These are phyloP conservation scores for Lineolata rhizophorae DNA, from an alignment of 495 filamentous ascomycete genomes.

Conservation along the genomic window DNA sequence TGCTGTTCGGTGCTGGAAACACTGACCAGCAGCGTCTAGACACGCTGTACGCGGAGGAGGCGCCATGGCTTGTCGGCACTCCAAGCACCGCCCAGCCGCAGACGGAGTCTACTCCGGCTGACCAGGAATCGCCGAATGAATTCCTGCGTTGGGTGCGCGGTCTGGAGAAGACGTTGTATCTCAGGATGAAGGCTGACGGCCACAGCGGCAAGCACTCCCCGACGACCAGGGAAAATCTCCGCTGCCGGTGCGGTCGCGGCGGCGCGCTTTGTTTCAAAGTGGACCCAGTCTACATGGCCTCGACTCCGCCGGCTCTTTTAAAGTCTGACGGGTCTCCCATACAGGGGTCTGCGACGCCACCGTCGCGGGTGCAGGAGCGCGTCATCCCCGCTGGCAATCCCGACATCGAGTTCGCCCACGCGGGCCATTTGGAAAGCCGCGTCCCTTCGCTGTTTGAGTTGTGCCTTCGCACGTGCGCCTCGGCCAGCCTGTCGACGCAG, in stretches of 20 bases:
- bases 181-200: conserved; percentile 1
- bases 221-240: not conserved
- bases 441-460: conserved; percentile 35
- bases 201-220: not conserved
- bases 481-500: conserved; percentile 22
- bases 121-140: too few relatives aligned
- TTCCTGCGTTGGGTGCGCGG: too few relatives aligned
- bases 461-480: conserved; percentile 25
- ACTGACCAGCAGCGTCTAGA: too few relatives aligned
- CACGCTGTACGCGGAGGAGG: too few relatives aligned
- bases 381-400: not conserved
- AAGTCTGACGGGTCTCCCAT: conserved; percentile 23
- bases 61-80: too few relatives aligned
- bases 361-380: not conserved
- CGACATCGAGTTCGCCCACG: conserved; percentile 1
- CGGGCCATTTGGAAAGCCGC: conserved; percentile 9
- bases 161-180: not conserved
- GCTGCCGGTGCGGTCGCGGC: not conserved
- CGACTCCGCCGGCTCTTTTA: conserved; percentile 21
- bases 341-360: not conserved
- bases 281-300: conserved; percentile 21
- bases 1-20: too few relatives aligned
- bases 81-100: too few relatives aligned
- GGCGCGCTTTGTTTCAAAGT: not conserved
- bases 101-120: too few relatives aligned